These are phyloP conservation scores for Akanthomyces dipterigenus DNA, from an alignment of 2,329 filamentous ascomycete genomes.

Conservation along the genomic window DNA sequence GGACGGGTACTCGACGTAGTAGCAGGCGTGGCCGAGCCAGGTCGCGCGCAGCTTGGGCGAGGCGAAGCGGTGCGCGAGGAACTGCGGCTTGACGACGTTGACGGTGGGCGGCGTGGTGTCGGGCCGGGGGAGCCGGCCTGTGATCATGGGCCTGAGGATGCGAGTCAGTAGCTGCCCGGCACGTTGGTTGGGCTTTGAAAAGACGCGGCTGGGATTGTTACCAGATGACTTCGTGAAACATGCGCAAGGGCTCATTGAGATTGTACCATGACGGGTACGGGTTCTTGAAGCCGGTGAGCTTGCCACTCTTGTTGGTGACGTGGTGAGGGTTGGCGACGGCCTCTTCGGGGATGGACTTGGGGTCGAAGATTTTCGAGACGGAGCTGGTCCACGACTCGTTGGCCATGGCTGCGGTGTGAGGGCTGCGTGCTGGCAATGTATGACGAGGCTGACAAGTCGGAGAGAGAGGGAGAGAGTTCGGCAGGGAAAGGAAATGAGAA, in stretches of 20 bases:
- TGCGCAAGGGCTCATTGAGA: constrained; percentile 13
- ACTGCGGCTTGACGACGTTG: constrained; percentile 58
- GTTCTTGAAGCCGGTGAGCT: constrained; percentile 40
- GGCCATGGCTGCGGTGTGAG: neutral
- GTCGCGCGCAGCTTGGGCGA: constrained; percentile 65
- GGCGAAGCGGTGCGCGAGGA: constrained; percentile 54
- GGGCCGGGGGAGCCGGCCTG: constrained; percentile 39
- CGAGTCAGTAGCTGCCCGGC: too few relatives aligned
- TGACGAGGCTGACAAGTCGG: too few relatives aligned
- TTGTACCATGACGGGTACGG: constrained; percentile 40
- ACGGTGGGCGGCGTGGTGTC: constrained; percentile 61
- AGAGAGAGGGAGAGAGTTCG: too few relatives aligned
- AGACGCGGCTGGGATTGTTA: neutral
- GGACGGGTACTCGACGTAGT: constrained; percentile 81
- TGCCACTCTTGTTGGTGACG: constrained; percentile 32
- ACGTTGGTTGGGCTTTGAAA: too few relatives aligned
- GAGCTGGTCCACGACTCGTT: constrained; percentile 8
- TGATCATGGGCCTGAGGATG: constrained; percentile 30
- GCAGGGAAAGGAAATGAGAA: neutral
- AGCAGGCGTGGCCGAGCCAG: constrained; percentile 94
- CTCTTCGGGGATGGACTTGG: constrained; percentile 30
- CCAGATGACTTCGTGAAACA: constrained; percentile 8
- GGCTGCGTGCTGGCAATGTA: too few relatives aligned
- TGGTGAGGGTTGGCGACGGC: constrained; percentile 43
- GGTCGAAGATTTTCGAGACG: constrained; percentile 3